These are phyloP conservation scores for Sporothrix variecibatus DNA, from an alignment of 2,329 filamentous ascomycete genomes.

Conservation along the genomic window DNA sequence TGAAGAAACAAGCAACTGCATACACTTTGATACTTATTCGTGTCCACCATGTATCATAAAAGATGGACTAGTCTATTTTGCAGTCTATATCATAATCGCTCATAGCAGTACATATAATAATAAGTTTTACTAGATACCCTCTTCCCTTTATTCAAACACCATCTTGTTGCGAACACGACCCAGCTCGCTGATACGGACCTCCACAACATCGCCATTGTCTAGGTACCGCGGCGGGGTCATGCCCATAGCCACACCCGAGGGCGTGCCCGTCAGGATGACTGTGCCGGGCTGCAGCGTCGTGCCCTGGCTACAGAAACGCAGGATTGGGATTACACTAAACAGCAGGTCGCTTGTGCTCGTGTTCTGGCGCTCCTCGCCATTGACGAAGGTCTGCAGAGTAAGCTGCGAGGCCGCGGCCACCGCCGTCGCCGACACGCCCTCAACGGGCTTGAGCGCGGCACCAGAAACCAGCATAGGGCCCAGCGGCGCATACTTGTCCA, in stretches of 20 bases:
- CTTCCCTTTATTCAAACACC: conserved; percentile 31
- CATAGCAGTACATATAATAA: neutral
- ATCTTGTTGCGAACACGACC: conserved; percentile 45
- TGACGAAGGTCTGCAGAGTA: conserved; percentile 27
- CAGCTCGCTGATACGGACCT: conserved; percentile 46
- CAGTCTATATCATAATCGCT: neutral
- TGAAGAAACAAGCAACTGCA: too few relatives aligned
- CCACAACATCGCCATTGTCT: conserved; percentile 44
- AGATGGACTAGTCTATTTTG: neutral
- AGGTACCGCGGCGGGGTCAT: conserved; percentile 38
- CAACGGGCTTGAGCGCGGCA: conserved; percentile 22
- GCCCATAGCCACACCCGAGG: conserved; percentile 43
- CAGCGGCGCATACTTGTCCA: conserved; percentile 56
- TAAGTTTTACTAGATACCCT: neutral
- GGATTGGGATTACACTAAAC: conserved; percentile 49
- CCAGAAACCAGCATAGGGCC: conserved; percentile 53
- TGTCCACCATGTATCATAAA: neutral
- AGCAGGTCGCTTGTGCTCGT: conserved; percentile 46
- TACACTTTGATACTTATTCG: neutral
- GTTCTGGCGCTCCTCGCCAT: conserved; percentile 24
- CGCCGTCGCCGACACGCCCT: conserved; percentile 42
- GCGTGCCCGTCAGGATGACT: conserved; percentile 47
- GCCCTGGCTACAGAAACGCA: conserved; percentile 46
- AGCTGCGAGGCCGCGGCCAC: conserved; percentile 38
- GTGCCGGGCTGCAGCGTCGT: conserved; percentile 44